Percentiles rank a stretch among this genome's conserved stretches.
These are phyloP conservation scores for Tulasnella calospora DNA, from an alignment of 768 basidiomycete species.

Conservation along the genomic window DNA sequence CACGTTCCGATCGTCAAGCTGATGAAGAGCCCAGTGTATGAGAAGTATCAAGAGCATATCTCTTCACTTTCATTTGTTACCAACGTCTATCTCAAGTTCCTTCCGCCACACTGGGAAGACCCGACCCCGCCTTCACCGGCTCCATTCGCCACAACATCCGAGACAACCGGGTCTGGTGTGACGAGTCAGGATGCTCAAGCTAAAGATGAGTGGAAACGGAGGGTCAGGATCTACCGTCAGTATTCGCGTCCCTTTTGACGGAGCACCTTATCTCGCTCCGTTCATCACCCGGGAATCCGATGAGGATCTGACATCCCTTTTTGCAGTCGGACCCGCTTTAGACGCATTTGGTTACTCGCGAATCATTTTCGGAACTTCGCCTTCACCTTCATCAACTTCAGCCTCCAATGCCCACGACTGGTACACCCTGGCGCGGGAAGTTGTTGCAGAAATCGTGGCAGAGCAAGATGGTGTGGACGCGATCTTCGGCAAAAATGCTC, in stretches of 20 bases:
- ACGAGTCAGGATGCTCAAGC: slow-evolving; percentile 39
- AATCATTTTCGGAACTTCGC: slow-evolving; percentile 77
- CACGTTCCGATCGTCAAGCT: slow-evolving; percentile 68
- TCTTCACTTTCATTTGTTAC: slow-evolving; percentile 71
- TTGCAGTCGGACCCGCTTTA: slow-evolving; percentile 67
- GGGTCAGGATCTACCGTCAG: slow-evolving; percentile 83
- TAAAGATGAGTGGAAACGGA: slow-evolving; percentile 55
- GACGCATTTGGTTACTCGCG: slow-evolving; percentile 83
- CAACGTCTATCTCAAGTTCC: slow-evolving; percentile 65
- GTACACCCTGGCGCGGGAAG: slow-evolving; percentile 77
- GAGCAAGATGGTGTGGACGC: slow-evolving; percentile 73
- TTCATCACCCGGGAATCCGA: background rate
- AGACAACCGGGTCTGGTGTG: slow-evolving; percentile 30
- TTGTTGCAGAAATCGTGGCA: slow-evolving; percentile 69
- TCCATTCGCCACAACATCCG: background rate
- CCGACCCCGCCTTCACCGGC: slow-evolving; percentile 47
- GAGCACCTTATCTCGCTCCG: background rate
- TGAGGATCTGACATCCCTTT: slow-evolving; percentile 15
- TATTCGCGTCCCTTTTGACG: slow-evolving; percentile 30
- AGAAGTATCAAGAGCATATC: slow-evolving; percentile 63
- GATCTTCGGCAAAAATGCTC: slow-evolving; percentile 58
- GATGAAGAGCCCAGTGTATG: slow-evolving; percentile 71
- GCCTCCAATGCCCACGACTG: slow-evolving; percentile 58
- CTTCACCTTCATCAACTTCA: slow-evolving; percentile 47
- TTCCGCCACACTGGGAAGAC: slow-evolving; percentile 70